Evolutionary conservation across 768 basidiomycete species (phyloP), one percentile per base, ranked within the genome.

Genomic region (Suillus alpinus): DNA sequence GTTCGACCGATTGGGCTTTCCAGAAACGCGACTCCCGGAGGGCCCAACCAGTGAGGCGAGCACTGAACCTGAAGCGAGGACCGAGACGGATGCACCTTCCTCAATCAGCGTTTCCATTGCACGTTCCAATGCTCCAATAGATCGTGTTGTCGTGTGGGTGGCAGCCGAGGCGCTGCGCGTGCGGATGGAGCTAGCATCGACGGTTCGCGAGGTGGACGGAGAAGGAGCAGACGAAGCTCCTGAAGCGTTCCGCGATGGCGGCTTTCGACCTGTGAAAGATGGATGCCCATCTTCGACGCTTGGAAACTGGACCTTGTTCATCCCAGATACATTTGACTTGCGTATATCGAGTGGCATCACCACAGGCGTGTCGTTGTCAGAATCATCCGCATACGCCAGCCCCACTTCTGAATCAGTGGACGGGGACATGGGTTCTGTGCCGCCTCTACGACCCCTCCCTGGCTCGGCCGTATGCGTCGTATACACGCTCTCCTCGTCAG

Each of bases 51-150:
- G 68, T 9, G 73, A 68, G 26, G 74, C 71, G 26, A 73, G 61
- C 13, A 73, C 73, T 0, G 73, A 73, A 20, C 73, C 73, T 3
- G 73, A 74, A 20, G 74, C 74, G 14, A 74, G 74, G 40, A 75
- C 62, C 5, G 73, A 74, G 53, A 75, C 65, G 1, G 73, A 76
- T 40, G 68, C 69, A 56, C 74, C 69, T 61, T 82, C 79, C 63
- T 82, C 80, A 63, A 84, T 70, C 56, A 86, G 70, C 8, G 76
- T 78, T 64, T 82, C 83, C 79, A 87, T 76, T 36, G 81, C 80
- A 51, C 75, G 75, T 63, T 81, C 80, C 55, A 83, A 71, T 23
- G 77, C 80, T 46, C 80, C 79, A 3, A 67, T 67, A 58, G 75
- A 73, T 44, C 23, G 72, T 56, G 66, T 56, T 26, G 66, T 68